These are phyloP conservation scores for Talaromyces albobiverticillius DNA, from an alignment of 2,329 filamentous ascomycete species.

Conservation along the genomic window DNA sequence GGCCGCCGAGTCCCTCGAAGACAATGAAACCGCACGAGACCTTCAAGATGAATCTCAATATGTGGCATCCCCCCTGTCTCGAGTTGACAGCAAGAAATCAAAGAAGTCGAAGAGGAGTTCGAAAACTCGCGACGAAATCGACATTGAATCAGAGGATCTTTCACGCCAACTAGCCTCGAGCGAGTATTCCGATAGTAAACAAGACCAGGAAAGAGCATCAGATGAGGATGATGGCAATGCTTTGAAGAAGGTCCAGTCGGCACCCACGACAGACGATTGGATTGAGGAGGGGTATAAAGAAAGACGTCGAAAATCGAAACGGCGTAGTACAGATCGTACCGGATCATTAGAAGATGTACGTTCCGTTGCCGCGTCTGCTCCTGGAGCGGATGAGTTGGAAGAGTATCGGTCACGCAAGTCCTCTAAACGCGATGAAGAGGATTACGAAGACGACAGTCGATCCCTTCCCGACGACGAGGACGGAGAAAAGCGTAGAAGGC, in stretches of 20 bases:
- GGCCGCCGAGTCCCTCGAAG: not conserved
- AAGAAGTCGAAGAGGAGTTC: conserved; percentile 20
- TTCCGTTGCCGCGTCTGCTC: conserved; percentile 12
- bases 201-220: not conserved
- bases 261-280: conserved; percentile 1
- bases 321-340: not conserved
- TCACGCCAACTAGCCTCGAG: conserved; percentile 1
- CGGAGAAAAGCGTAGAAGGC: conserved; percentile 23
- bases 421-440: conserved; percentile 14
- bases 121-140: conserved; percentile 22
- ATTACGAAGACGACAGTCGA: conserved; percentile 19
- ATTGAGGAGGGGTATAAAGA: conserved; percentile 11
- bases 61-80: conserved; percentile 20
- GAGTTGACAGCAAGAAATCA: conserved; percentile 12
- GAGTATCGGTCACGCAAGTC: conserved; percentile 21
- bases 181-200: not conserved
- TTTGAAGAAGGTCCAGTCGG: conserved; percentile 2
- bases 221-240: not conserved
- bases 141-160: conserved; percentile 17
- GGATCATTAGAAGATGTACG: conserved; percentile 9
- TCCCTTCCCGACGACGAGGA: conserved; percentile 22
- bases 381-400: conserved; percentile 14
- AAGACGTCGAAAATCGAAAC: conserved; percentile 9
- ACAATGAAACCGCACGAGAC: not conserved
- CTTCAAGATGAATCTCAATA: conserved; percentile 9